Evolutionary conservation across 495 filamentous ascomycete genomes (phyloP).

Genomic region (Hamigera avellanea): DNA sequence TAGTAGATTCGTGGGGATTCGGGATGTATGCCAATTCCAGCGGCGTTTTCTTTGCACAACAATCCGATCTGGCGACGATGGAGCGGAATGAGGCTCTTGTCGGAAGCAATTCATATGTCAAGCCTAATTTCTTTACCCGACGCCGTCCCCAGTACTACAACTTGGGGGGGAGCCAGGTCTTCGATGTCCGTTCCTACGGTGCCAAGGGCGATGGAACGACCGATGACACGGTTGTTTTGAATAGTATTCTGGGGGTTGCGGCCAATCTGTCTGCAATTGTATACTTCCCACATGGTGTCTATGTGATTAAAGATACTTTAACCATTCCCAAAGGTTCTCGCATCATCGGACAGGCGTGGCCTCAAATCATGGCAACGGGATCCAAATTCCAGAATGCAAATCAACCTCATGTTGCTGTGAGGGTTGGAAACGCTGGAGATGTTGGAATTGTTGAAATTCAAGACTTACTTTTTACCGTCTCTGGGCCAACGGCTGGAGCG

Average conservation of each 20-base stretch:
- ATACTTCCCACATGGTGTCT: conserved; percentile 47
- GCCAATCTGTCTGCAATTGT: conserved; percentile 24
- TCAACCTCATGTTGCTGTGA: conserved; percentile 40
- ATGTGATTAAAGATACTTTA: conserved; percentile 41
- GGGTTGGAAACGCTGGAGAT: conserved; percentile 38
- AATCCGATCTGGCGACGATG: too few species aligned
- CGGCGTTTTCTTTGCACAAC: too few species aligned
- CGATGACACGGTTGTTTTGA: conserved; percentile 5
- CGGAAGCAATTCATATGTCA: too few species aligned
- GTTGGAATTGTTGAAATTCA: conserved; percentile 40
- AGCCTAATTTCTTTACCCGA: too few species aligned
- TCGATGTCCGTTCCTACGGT: conserved; percentile 3
- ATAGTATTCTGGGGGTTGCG: conserved; percentile 23
- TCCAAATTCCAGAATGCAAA: conserved; percentile 33
- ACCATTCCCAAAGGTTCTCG: conserved; percentile 34
- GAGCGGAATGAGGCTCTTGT: too few species aligned
- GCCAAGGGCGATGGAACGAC: conserved; percentile 5
- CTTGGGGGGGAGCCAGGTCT: too few species aligned
- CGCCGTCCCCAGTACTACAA: too few species aligned
- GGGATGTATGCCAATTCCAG: too few species aligned
- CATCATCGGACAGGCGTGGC: conserved; percentile 38
- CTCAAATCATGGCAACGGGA: conserved; percentile 32
- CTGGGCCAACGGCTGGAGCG: conserved; percentile 65
- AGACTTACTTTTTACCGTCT: conserved; percentile 38
- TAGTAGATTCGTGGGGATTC: too few species aligned